Evolutionary conservation across 2,329 filamentous ascomycete genomes (phyloP), one percentile per base, ranked within the genome.

Genomic region (Phyllosticta citrichinensis): DNA sequence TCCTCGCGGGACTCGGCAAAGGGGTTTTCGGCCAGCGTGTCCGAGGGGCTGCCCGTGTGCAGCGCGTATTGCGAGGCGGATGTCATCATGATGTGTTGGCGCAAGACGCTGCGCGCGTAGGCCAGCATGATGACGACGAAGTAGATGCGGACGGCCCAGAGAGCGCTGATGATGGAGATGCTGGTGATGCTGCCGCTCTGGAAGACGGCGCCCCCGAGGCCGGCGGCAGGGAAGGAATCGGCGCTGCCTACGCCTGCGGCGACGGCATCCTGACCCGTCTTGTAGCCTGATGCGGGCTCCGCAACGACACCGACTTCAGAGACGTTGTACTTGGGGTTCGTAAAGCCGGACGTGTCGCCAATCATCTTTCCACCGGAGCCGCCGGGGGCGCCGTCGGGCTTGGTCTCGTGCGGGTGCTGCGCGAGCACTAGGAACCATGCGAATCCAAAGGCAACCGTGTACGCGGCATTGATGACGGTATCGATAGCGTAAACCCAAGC

Each of bases 401-500:
- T 64, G 61, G 57, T 62, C 68, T 75, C 74, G 60, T 80, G 76
- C 57, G 82, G 76, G 68, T 83, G 78, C 63, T 81, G 78, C 40
- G 80, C 84, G 55, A 89, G 79, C n/a, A 87, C 82, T 63, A 93
- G 79, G 75, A 95, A 96, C 92, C 92, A 97, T 56, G 87, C 85
- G 60, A 91, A 77, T 51, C 88, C 90, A 70, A 97, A 97, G 9
- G 87, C 83, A 54, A 84, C 81, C 0, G 92, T 96, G 76, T 93
- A 96, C 2, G 84, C 82, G 20, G 86, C 85, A 74, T 95, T 97
- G 73, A 95, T 82, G 58, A 89, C 69, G 10, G 88, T 90, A 76
- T 97, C 92, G 67, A 96, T 72, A 12, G 89, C 79, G 74, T 96
- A 96, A 60, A 96, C 80, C 82, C 90, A 96, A 3, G 91, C 90